Evolutionary conservation across 2,329 filamentous ascomycete species (phyloP).

Genomic region (Colletotrichum viniferum): DNA sequence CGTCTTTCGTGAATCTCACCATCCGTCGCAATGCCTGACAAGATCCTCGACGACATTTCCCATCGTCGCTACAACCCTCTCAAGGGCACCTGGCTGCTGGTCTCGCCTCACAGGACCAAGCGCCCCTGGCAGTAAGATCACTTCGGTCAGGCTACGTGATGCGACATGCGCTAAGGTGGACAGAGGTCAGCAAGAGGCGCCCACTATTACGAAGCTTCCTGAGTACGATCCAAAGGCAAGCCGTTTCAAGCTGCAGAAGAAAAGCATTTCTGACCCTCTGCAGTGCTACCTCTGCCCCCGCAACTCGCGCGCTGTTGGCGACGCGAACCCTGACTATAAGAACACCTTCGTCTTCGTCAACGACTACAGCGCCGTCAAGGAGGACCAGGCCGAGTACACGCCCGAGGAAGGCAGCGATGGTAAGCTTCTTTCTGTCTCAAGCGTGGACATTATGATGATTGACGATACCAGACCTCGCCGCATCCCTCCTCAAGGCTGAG

Average conservation of each 20-base stretch:
- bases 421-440: background rate
- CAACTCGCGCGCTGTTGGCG: constrained; percentile 87
- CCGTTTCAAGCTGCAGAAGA: background rate
- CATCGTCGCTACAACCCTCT: constrained; percentile 94
- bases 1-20: background rate
- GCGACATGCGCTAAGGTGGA: background rate
- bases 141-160: background rate
- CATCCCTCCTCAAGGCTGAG: constrained; percentile 79
- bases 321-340: constrained; percentile 83
- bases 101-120: constrained; percentile 96
- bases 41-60: constrained; percentile 92
- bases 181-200: constrained; percentile 79
- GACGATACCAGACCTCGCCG: constrained; percentile 64
- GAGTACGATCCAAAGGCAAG: constrained; percentile 77
- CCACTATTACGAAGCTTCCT: constrained; percentile 72
- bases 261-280: background rate
- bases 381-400: constrained; percentile 82
- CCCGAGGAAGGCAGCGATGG: constrained; percentile 43
- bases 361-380: constrained; percentile 96
- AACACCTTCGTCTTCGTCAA: constrained; percentile 95
- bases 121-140: constrained; percentile 90
- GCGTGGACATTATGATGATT: background rate
- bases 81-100: constrained; percentile 87
- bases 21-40: constrained; percentile 65
- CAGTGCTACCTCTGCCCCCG: constrained; percentile 94